Percentiles rank a stretch among this genome's conserved stretches.
Conservation (phyloP, 2,329 filamentous ascomycete species). For the Fusarium torulosum region DNA sequence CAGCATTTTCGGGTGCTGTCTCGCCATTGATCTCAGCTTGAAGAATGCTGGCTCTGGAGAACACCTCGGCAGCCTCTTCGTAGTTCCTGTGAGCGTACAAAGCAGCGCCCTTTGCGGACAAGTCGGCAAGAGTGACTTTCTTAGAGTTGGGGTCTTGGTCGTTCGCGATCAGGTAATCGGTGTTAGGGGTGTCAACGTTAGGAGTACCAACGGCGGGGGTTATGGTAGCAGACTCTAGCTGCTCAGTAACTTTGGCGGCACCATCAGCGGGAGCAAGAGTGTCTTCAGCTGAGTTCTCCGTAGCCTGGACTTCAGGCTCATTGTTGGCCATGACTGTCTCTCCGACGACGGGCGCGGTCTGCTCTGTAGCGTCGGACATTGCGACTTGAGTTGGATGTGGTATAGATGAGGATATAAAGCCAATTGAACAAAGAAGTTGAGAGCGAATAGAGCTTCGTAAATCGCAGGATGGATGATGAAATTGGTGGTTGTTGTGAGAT, state of each 20-base stretch:
- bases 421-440: neutral
- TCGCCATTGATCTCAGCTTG: slow-evolving; percentile 95
- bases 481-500: slow-evolving; percentile 24
- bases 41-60: slow-evolving; percentile 87
- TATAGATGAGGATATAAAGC: neutral
- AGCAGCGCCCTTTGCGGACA: slow-evolving; percentile 83
- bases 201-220: slow-evolving; percentile 33
- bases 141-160: slow-evolving; percentile 63
- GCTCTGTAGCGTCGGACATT: slow-evolving; percentile 51
- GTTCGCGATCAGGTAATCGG: slow-evolving; percentile 46
- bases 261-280: slow-evolving; percentile 22
- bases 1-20: slow-evolving; percentile 89
- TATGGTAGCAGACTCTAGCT: slow-evolving; percentile 38
- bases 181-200: slow-evolving; percentile 39
- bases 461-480: slow-evolving; percentile 5
- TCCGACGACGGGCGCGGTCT: slow-evolving; percentile 41
- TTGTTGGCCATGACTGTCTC: slow-evolving; percentile 32
- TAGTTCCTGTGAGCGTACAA: slow-evolving; percentile 93
- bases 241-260: slow-evolving; percentile 27
- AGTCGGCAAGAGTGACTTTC: slow-evolving; percentile 78
- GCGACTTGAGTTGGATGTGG: slow-evolving; percentile 11
- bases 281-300: slow-evolving; percentile 7
- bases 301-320: slow-evolving; percentile 16
- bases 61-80: slow-evolving; percentile 85
- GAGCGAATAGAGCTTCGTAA: neutral